Evolutionary conservation across 129 eudicot species (phyloP), one percentile per base, ranked within the genome.

Genomic region (Ambrosia artemisiifolia): DNA sequence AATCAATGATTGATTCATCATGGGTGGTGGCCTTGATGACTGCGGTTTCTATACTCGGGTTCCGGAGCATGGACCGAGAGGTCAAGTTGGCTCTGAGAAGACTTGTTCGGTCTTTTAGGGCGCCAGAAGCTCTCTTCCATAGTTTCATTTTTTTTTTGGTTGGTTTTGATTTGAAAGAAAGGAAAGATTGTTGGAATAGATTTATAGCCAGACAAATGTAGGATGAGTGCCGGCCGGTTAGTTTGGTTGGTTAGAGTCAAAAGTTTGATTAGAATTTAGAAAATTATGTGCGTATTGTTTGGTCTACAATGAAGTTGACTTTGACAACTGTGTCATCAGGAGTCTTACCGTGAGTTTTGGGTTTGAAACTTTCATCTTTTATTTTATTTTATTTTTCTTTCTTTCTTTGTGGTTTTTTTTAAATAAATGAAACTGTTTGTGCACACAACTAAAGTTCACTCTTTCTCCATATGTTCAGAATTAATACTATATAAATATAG

Each of bases 1-100:
- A 74, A 71, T 89, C 84, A 60, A 89, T 17, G 50, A 19, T 34
- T 28, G 77, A 20, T 14, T 79, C 87, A 34, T 93, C 80, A 50
- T 87, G 96, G 78, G 75, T 81, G 42, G 98, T 93, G 54, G 98
- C 88, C 54, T 79, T 83, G 16, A 89, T 93, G 63, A 89, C 81
- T 9, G 87, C 83, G 0, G 70, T 73, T 72, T 85, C 87, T 19
- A 90, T 77, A 13, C 79, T 85, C 0, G 92, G 88, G 66, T 89
- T 76, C 59, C 88, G 84, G 72, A 72, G 83, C 13, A 75, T 8
- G 0, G 96, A 70, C 13, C 87, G 77, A 16, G 70, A 48, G 2
- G 84, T 61, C 9, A 92, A 30, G 14, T 74, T 80, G 3, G 98
- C 85, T 33, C 60, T 47, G 65, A 79, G 82, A 11, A 93, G 43